Percentiles rank a stretch among this genome's conserved stretches.
These are phyloP conservation scores for Pichia sporocuriosa DNA, from an alignment of 805 yeast genomes.

Conservation along the genomic window DNA sequence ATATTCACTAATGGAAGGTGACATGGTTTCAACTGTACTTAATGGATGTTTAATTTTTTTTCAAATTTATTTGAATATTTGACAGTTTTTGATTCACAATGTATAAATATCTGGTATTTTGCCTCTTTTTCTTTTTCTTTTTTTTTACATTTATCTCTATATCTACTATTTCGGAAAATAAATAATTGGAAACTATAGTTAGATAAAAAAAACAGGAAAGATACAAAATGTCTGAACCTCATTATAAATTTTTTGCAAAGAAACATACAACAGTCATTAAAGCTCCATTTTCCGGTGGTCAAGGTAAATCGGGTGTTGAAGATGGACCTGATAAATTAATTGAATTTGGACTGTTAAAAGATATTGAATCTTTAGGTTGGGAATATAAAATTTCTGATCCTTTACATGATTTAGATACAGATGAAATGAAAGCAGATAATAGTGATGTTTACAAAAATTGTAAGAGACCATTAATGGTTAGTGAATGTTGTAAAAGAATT, in stretches of 20 bases:
- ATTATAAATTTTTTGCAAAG: slow-evolving; percentile 48
- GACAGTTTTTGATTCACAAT: too few relatives aligned
- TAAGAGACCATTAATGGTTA: slow-evolving; percentile 73
- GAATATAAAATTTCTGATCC: slow-evolving; percentile 46
- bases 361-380: slow-evolving; percentile 72
- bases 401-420: slow-evolving; percentile 41
- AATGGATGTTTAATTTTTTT: neutral
- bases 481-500: slow-evolving; percentile 60
- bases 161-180: too few relatives aligned
- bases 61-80: too few relatives aligned
- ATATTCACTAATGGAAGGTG: slow-evolving; percentile 7
- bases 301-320: slow-evolving; percentile 89
- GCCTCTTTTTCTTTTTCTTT: neutral
- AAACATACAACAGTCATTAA: slow-evolving; percentile 62
- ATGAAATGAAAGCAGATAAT: slow-evolving; percentile 33
- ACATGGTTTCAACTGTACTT: slow-evolving; percentile 6
- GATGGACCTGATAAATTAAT: slow-evolving; percentile 82
- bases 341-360: slow-evolving; percentile 60
- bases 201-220: too few relatives aligned
- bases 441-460: slow-evolving; percentile 48
- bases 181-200: too few relatives aligned
- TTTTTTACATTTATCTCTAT: too few relatives aligned
- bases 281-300: slow-evolving; percentile 97
- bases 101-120: too few relatives aligned
- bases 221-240: slow-evolving; percentile 8